A percentile compares a stretch with the other conserved stretches of the same genome.
phyloP scores from a whole-genome alignment of 768 basidiomycete species.

The Naganishia vishniacii region DNA sequence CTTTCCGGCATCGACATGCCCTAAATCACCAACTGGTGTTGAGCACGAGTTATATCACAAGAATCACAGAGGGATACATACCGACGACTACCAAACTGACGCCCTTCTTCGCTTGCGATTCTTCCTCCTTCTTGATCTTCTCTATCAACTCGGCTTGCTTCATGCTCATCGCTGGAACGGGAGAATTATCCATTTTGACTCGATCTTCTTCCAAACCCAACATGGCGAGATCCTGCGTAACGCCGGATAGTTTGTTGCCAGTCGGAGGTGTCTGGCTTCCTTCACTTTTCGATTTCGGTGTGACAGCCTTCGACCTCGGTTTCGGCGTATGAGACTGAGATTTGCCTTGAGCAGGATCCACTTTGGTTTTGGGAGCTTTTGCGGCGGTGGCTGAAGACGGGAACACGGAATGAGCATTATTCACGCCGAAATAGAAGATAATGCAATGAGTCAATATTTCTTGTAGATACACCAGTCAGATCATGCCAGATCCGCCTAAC shows the following conservation, averaged over 20 bases:
- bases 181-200: constrained; percentile 53
- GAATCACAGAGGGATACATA: constrained; percentile 46
- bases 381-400: not conserved
- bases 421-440: not conserved
- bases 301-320: constrained; percentile 34
- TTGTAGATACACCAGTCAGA: constrained; percentile 18
- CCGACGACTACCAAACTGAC: constrained; percentile 90
- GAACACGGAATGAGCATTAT: no score
- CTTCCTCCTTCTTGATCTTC: constrained; percentile 61
- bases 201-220: constrained; percentile 61
- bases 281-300: constrained; percentile 38
- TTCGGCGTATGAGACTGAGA: constrained; percentile 8
- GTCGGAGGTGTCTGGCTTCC: constrained; percentile 26
- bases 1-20: constrained; percentile 98
- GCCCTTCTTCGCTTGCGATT: constrained; percentile 57
- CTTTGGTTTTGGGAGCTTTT: constrained; percentile 24
- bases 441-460: constrained; percentile 19
- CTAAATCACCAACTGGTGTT: constrained; percentile 51
- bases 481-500: not conserved
- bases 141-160: constrained; percentile 76
- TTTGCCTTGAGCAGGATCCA: not conserved
- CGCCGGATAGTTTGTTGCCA: constrained; percentile 23
- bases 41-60: no score
- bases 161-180: constrained; percentile 60
- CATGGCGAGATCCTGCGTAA: constrained; percentile 62